A percentile compares a stretch with the other conserved stretches of the same genome.
Conservation (phyloP, 345 rosid genomes). For the Eucalyptus curtisii region DNA sequence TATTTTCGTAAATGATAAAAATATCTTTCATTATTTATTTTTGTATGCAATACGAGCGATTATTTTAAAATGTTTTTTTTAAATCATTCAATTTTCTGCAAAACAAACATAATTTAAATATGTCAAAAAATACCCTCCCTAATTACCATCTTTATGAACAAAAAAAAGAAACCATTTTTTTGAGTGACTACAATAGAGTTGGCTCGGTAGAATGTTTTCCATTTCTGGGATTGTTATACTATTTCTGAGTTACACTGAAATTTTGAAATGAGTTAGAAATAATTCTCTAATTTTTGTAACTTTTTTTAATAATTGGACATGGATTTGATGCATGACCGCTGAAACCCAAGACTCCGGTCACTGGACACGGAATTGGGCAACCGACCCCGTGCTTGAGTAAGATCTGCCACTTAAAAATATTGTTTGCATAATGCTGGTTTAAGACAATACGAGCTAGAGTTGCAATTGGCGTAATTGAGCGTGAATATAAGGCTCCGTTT, state of each 20-base stretch:
- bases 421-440: neutral
- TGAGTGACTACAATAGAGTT: neutral
- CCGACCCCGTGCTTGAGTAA: neutral
- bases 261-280: neutral
- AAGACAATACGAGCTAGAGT: neutral
- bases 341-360: neutral
- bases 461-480: neutral
- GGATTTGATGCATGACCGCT: neutral
- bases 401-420: neutral
- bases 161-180: too few species aligned
- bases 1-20: rapidly evolving
- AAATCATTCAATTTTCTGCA: rapidly evolving
- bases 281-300: neutral
- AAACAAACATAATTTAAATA: too few species aligned
- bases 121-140: neutral
- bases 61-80: too few species aligned
- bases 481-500: too few species aligned
- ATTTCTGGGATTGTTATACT: neutral
- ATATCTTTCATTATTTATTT: rapidly evolving
- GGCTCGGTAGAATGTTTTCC: neutral
- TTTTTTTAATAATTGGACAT: neutral
- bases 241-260: neutral
- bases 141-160: too few species aligned
- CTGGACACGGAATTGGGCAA: rapidly evolving
- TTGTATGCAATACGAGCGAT: rapidly evolving